These are phyloP conservation scores for Toxoplasma gondii DNA, from an alignment of 169 alveolate species.

Conservation along the genomic window DNA sequence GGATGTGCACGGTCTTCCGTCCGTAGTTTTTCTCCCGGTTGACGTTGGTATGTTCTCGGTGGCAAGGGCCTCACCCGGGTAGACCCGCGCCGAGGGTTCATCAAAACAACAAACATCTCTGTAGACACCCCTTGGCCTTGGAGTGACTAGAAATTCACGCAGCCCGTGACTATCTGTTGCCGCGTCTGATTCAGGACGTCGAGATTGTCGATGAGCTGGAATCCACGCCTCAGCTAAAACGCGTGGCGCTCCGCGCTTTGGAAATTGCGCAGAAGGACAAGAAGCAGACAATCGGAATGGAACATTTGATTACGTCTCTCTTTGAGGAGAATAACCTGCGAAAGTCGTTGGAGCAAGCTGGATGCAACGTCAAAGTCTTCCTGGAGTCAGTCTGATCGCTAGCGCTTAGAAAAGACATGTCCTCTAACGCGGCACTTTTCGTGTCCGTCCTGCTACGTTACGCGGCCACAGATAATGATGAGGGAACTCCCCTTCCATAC, in stretches of 20 bases:
- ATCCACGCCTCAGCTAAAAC: background rate
- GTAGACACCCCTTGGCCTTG: too few relatives aligned
- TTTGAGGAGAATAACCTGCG: background rate
- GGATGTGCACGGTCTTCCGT: background rate
- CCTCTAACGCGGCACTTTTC: too few relatives aligned
- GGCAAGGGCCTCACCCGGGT: too few relatives aligned
- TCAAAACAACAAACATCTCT: too few relatives aligned
- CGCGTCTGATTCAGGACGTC: background rate
- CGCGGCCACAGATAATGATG: too few relatives aligned
- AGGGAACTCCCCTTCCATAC: too few relatives aligned
- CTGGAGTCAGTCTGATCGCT: constrained; percentile 7
- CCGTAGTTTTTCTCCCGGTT: background rate
- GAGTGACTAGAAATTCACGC: too few relatives aligned
- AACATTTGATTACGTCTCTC: background rate
- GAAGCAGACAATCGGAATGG: constrained; percentile 4
- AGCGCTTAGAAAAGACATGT: too few relatives aligned
- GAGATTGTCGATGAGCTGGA: constrained; percentile 12
- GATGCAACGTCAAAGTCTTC: background rate
- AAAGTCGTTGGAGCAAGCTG: constrained; percentile 22
- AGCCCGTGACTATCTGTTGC: too few relatives aligned
- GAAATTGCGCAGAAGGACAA: background rate
- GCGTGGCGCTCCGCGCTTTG: constrained; percentile 30
- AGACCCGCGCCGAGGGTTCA: too few relatives aligned
- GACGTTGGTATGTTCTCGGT: background rate
- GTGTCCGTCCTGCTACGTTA: too few relatives aligned